phyloP scores from a whole-genome alignment of 306 rosid species.

The Lathyrus tuberosus region DNA sequence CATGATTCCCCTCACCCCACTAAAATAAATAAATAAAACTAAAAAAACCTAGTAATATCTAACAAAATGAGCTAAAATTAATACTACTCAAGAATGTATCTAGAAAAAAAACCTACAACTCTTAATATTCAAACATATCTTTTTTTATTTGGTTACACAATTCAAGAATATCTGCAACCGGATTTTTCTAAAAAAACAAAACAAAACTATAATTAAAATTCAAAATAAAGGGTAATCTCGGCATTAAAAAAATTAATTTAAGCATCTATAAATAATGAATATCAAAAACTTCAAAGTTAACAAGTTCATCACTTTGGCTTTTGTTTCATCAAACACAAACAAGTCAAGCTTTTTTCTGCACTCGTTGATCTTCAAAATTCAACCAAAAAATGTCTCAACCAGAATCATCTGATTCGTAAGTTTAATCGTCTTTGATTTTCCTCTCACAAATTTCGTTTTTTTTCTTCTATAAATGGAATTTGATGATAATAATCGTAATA shows the following conservation, averaged over 20 bases:
- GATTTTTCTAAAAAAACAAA: background rate
- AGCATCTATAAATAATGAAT: background rate
- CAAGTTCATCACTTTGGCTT: background rate
- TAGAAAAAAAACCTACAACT: too few relatives aligned
- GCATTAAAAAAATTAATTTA: background rate
- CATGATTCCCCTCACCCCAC: too few relatives aligned
- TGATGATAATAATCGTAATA: too few relatives aligned
- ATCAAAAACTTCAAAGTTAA: background rate
- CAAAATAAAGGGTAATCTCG: background rate
- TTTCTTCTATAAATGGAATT: too few relatives aligned
- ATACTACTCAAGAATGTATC: background rate
- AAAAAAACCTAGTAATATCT: too few relatives aligned
- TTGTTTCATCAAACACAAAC: background rate
- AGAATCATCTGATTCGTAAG: slow-evolving; percentile 65
- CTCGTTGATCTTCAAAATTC: slow-evolving; percentile 31
- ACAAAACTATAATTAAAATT: background rate
- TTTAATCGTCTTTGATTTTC: slow-evolving; percentile 3
- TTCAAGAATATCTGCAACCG: background rate
- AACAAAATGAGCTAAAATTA: too few relatives aligned
- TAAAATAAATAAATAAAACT: too few relatives aligned
- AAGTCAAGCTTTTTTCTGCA: background rate
- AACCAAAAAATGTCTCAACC: slow-evolving; percentile 44
- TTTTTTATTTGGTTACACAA: too few relatives aligned
- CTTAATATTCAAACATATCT: too few relatives aligned
- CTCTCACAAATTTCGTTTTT: background rate